Percentiles rank a stretch among this genome's conserved stretches.
Conservation (phyloP, 768 basidiomycete species). For the Lepiota venenata region DNA sequence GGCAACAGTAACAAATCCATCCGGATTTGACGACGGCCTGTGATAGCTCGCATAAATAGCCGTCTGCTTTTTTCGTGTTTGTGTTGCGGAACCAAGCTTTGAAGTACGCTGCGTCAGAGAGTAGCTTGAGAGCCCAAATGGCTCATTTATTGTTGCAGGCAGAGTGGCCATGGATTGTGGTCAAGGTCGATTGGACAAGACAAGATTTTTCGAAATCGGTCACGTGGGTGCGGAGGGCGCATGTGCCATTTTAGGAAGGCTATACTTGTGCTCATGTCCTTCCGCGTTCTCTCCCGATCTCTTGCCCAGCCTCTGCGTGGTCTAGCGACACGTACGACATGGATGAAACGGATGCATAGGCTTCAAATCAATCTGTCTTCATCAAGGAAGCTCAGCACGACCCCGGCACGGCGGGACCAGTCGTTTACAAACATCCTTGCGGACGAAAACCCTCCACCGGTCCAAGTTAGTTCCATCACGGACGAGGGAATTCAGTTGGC, state of each 20-base stretch:
- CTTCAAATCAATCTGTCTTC: neutral
- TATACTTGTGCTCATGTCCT: slow-evolving; percentile 1
- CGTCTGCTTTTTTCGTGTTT: slow-evolving; percentile 14
- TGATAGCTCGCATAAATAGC: slow-evolving; percentile 14
- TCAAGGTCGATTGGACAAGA: neutral
- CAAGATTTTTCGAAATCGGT: slow-evolving; percentile 12
- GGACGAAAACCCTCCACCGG: slow-evolving; percentile 61
- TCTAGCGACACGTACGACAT: neutral
- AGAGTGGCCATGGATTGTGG: slow-evolving; percentile 1
- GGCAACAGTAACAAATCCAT: slow-evolving; percentile 63
- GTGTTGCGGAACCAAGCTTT: slow-evolving; percentile 15
- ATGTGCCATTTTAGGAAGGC: slow-evolving; percentile 1
- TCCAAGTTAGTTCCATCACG: slow-evolving; percentile 68
- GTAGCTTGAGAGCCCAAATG: slow-evolving; percentile 38
- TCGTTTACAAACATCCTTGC: slow-evolving; percentile 74
- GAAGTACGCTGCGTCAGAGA: slow-evolving; percentile 9
- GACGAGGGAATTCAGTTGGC: slow-evolving; percentile 61
- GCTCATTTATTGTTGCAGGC: slow-evolving; percentile 27
- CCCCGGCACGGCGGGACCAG: slow-evolving; percentile 18
- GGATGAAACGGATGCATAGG: neutral
- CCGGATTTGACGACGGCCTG: slow-evolving; percentile 23
- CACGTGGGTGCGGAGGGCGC: slow-evolving; percentile 2
- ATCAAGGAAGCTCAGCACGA: slow-evolving; percentile 3
- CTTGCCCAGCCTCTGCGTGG: neutral
- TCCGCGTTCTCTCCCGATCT: slow-evolving; percentile 4